Percentiles rank a stretch among this genome's conserved stretches.
These are phyloP conservation scores for Chalaropsis ovoidea DNA, from an alignment of 2,329 filamentous ascomycete genomes.

Conservation along the genomic window DNA sequence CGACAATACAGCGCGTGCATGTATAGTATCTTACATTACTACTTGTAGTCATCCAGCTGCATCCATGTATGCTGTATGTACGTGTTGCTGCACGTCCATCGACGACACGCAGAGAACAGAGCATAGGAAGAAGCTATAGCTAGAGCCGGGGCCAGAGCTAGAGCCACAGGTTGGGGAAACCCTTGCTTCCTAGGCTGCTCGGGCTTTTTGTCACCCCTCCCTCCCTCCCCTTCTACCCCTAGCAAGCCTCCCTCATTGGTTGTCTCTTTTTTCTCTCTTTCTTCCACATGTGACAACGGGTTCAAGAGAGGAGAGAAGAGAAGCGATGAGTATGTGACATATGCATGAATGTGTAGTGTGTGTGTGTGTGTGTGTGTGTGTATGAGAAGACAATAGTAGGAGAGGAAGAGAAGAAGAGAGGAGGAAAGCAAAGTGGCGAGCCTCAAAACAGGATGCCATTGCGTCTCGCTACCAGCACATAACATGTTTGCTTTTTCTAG, in stretches of 20 bases:
- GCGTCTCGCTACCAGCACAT: not conserved
- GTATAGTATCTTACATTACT: not conserved
- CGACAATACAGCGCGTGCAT: not conserved
- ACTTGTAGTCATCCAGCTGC: not conserved
- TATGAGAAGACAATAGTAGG: too few species aligned
- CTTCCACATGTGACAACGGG: not conserved
- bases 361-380: too few species aligned
- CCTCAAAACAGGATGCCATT: slow-evolving; percentile 1
- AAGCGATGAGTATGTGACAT: not conserved
- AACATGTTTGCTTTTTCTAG: not conserved
- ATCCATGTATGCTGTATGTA: not conserved
- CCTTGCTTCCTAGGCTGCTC: too few species aligned
- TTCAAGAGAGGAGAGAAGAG: not conserved
- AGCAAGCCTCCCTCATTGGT: too few species aligned
- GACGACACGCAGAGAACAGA: not conserved
- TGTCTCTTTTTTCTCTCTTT: not conserved
- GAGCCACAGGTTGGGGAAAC: too few species aligned
- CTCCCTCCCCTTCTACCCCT: too few species aligned
- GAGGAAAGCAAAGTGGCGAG: not conserved
- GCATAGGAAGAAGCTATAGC: not conserved
- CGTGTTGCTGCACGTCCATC: not conserved
- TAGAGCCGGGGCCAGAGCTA: not conserved
- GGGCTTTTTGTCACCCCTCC: too few species aligned
- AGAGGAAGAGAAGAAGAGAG: not conserved
- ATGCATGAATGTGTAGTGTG: not conserved